A percentile compares a stretch with the other conserved stretches of the same genome.
These are phyloP conservation scores for Podila verticillata DNA, from an alignment of 192 early-diverging fungal species.

Conservation along the genomic window DNA sequence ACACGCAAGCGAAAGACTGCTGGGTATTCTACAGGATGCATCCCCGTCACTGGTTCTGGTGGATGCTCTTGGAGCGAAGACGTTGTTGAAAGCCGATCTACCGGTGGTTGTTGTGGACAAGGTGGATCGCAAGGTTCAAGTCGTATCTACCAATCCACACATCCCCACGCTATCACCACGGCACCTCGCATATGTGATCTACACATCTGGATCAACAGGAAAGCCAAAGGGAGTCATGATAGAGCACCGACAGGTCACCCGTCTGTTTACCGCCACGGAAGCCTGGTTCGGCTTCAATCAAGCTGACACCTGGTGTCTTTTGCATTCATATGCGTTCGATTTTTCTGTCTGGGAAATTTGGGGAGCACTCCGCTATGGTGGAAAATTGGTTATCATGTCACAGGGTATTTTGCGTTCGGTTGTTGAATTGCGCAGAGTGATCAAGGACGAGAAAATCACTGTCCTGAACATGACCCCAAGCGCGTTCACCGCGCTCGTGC, in stretches of 20 bases:
- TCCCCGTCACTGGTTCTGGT: background rate
- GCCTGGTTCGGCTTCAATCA: background rate
- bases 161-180: background rate
- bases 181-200: constrained; percentile 21
- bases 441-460: background rate
- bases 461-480: constrained; percentile 1
- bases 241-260: constrained; percentile 2
- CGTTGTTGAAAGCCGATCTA: too few species aligned
- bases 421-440: constrained; percentile 3
- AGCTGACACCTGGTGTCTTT: background rate
- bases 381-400: background rate
- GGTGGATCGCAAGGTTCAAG: too few species aligned
- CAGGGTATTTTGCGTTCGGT: background rate
- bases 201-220: constrained; percentile 51
- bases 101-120: background rate
- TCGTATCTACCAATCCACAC: constrained; percentile 2
- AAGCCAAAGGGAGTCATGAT: constrained; percentile 41
- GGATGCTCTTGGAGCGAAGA: background rate
- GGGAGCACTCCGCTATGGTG: constrained; percentile 8
- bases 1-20: constrained; percentile 29
- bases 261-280: background rate
- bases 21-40: constrained; percentile 23
- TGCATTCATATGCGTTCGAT: constrained; percentile 24
- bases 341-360: constrained; percentile 17
- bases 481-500: background rate